Evolutionary conservation across 2,329 filamentous ascomycete genomes (phyloP), one percentile per base, ranked within the genome.

Genomic region (Xylariaceae sp.): DNA sequence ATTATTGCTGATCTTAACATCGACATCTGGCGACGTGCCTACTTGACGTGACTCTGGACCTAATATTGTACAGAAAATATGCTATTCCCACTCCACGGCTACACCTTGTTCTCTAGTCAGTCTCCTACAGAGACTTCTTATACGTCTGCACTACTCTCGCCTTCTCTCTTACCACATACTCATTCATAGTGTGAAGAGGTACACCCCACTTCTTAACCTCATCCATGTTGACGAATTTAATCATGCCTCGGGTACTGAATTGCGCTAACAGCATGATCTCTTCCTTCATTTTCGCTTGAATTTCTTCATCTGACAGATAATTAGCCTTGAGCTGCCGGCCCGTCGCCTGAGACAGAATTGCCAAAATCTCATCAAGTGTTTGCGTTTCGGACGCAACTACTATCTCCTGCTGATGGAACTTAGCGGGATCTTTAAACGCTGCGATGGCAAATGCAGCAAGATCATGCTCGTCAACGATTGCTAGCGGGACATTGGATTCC

Each of bases 111-210:
- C n/a, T n/a, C n/a, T 7, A 8, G 6, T 3, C 6, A 4, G 10
- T 8, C 16, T 35, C 29, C n/a, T n/a, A 55, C 6, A 15, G 6
- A 11, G n/a, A 11, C 11, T 13, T 18, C 18, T 24, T 21, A 23
- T 55, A 51, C 10, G 53, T 52, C 43, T 23, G 30, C 32, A 53
- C 50, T 4, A 75, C 55, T 4, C 41, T 49, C 0, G 59, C 64
- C 55, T 70, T 71, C 64, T 81, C 73, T 40, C 72, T 65, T 50
- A 70, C 62, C 35, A 81, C 47, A 44, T 76, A 82, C 16, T 67
- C 59, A n/a, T 70, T 63, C 52, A 82, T 77, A 0, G 67, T 75
- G n/a, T 70, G 72, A 47, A 78, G 40, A 2, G 70, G 66, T 27
- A 81, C 29, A 5, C 51, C 64, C 71, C 70, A 79, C 8, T 58